Evolutionary conservation across 2,329 filamentous ascomycete genomes (phyloP).

Genomic region (Scedosporium minutisporum): DNA sequence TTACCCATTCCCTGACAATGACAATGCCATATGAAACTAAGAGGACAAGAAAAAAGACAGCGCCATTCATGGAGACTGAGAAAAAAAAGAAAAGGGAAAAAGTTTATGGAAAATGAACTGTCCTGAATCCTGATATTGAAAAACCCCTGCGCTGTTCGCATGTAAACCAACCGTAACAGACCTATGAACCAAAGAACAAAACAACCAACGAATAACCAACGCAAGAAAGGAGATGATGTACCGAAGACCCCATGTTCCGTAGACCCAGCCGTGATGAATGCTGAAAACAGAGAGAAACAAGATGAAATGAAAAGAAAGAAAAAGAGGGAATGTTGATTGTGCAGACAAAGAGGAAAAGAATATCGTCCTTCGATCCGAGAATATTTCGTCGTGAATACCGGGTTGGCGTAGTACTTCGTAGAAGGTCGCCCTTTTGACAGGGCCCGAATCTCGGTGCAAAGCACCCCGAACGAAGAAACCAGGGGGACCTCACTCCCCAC

Average conservation of each 20-base stretch:
- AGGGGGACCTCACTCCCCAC: too few relatives aligned
- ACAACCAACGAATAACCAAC: conserved; percentile 7
- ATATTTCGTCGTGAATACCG: neutral
- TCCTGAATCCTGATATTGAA: neutral
- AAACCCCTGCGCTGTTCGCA: neutral
- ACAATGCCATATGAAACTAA: neutral
- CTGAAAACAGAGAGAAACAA: conserved; percentile 7
- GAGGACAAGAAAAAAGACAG: neutral
- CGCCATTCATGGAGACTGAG: neutral
- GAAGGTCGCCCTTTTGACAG: too few relatives aligned
- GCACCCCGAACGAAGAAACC: too few relatives aligned
- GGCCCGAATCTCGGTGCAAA: too few relatives aligned
- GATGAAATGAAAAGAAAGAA: conserved; percentile 2
- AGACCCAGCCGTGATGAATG: conserved; percentile 7
- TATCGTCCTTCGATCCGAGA: too few relatives aligned
- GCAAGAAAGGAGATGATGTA: conserved; percentile 4
- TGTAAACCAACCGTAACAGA: neutral
- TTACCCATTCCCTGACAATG: neutral
- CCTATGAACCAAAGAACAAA: conserved; percentile 5
- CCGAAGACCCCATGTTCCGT: neutral
- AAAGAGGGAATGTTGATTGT: neutral
- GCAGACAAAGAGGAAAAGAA: too few relatives aligned
- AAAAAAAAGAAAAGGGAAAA: neutral
- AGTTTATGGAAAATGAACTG: neutral
- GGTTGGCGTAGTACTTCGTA: too few relatives aligned